Percentiles rank a stretch among this genome's conserved stretches.
phyloP scores from a whole-genome alignment of 2,329 filamentous ascomycete genomes.

The Polytolypa hystricis region DNA sequence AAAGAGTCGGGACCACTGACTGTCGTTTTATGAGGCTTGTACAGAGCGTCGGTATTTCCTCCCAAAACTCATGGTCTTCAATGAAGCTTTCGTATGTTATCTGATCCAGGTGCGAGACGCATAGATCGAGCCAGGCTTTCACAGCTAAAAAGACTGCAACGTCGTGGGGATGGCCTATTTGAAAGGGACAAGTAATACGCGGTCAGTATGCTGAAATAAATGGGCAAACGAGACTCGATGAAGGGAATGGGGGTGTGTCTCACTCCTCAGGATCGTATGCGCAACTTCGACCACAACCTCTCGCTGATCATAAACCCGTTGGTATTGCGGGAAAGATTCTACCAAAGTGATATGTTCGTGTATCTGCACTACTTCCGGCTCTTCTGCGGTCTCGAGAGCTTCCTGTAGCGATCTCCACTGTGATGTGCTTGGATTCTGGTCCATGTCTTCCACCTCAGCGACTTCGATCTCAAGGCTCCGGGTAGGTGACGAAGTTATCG shows the following conservation, averaged over 20 bases:
- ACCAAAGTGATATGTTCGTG: conserved; percentile 22
- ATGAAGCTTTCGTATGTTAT: conserved; percentile 25
- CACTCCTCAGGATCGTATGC: conserved; percentile 29
- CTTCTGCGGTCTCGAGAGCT: conserved; percentile 20
- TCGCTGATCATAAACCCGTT: conserved; percentile 16
- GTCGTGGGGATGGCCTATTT: conserved; percentile 22
- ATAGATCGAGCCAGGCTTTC: conserved; percentile 34
- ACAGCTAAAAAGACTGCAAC: conserved; percentile 23
- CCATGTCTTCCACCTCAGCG: conserved; percentile 39
- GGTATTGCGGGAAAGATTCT: conserved; percentile 28
- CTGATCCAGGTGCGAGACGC: conserved; percentile 22
- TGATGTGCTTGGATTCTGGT: conserved; percentile 35
- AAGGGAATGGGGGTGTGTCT: conserved; percentile 4
- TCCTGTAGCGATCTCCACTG: conserved; percentile 32
- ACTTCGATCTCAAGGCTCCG: conserved; percentile 40
- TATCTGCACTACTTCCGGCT: conserved; percentile 26
- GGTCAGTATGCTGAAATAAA: neutral
- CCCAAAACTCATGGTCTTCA: conserved; percentile 36
- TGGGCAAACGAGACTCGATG: neutral
- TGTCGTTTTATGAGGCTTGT: conserved; percentile 30
- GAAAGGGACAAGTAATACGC: neutral
- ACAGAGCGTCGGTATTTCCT: conserved; percentile 29
- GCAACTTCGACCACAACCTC: conserved; percentile 26
- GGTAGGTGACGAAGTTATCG: conserved; percentile 33
- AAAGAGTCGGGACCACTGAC: conserved; percentile 16